Evolutionary conservation across 306 rosid genomes (phyloP).

Genomic region (Phaseolus lunatus): DNA sequence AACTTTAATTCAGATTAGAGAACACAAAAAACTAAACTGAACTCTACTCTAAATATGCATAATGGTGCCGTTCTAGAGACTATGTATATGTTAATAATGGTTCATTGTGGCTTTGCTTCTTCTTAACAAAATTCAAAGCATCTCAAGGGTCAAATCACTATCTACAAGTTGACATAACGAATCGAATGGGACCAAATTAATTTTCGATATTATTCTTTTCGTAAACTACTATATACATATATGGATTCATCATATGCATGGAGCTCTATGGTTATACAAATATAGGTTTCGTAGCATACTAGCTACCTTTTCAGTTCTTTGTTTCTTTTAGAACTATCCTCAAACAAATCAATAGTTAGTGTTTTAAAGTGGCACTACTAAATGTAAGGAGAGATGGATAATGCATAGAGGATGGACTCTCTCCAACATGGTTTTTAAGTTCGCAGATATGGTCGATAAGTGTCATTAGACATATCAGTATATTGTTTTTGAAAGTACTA

Average conservation of each 20-base stretch:
- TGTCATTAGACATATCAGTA: no score
- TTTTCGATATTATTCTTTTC: background rate
- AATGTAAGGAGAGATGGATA: no score
- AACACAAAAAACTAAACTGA: background rate
- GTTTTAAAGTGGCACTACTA: no score
- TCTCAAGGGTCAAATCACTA: constrained; percentile 16
- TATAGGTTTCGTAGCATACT: background rate
- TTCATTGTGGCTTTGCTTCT: background rate
- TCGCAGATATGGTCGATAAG: no score
- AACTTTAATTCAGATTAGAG: background rate
- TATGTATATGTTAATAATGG: background rate
- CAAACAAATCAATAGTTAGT: no score
- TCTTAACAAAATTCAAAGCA: background rate
- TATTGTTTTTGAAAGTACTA: no score
- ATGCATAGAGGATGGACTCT: no score
- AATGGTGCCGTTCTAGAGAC: constrained; percentile 4
- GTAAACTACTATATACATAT: background rate
- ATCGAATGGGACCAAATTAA: constrained; percentile 8
- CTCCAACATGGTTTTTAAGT: no score
- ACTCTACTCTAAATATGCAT: constrained; percentile 17
- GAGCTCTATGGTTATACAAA: background rate
- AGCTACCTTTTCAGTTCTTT: background rate
- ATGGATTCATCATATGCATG: background rate
- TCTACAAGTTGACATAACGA: constrained; percentile 10
- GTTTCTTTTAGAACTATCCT: background rate